Conservation (phyloP, 306 rosid species). For the Cicer judaicum region DNA sequence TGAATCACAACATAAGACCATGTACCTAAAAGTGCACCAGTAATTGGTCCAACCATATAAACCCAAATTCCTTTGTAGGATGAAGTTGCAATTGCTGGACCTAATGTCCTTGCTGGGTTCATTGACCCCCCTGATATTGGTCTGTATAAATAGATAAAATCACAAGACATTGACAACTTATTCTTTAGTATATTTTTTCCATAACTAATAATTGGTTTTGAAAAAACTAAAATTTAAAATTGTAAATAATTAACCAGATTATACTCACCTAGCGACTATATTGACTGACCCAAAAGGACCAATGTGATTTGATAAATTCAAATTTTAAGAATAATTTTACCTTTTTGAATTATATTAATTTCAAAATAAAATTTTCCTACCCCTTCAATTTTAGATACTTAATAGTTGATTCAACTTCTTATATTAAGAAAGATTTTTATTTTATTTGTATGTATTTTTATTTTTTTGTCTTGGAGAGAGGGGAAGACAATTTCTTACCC, state of each 20-base stretch:
- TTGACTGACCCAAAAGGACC: not conserved
- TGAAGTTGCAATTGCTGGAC: slow-evolving; percentile 77
- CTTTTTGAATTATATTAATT: not conserved
- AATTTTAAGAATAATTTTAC: not conserved
- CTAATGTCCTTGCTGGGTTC: slow-evolving; percentile 91
- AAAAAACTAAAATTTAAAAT: not conserved
- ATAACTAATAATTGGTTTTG: not conserved
- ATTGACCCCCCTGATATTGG: slow-evolving; percentile 91
- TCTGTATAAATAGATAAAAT: slow-evolving; percentile 45
- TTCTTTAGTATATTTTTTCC: not conserved
- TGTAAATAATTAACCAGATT: not conserved
- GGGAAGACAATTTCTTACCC: slow-evolving; percentile 56
- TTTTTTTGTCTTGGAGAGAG: not conserved
- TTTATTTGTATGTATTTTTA: too few relatives aligned
- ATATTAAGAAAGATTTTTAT: not conserved
- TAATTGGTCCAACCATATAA: slow-evolving; percentile 68
- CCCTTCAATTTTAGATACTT: not conserved
- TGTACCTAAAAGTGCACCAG: slow-evolving; percentile 73
- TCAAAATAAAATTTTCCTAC: not conserved
- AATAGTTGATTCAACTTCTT: not conserved
- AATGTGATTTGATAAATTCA: not conserved
- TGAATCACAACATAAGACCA: slow-evolving; percentile 64
- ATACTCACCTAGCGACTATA: too few relatives aligned
- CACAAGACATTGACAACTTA: slow-evolving; percentile 15
- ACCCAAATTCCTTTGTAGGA: slow-evolving; percentile 73